Conservation (phyloP, 1,139 yeast species). For the Hansenula anomala region DNA sequence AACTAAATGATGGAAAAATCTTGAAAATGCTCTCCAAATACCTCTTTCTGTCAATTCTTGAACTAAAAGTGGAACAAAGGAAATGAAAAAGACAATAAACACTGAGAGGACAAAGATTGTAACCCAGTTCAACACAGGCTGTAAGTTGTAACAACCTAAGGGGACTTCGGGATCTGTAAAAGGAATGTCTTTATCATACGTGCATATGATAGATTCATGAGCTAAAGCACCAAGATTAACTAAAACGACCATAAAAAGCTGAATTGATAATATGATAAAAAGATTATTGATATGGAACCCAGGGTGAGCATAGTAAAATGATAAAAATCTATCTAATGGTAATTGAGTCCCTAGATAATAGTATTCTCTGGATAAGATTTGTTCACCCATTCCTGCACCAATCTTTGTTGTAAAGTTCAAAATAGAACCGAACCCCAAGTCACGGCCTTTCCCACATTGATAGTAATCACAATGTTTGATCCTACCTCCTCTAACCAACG, state of each 20-base stretch:
- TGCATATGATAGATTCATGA: conserved; percentile 56
- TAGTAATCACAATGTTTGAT: conserved; percentile 85
- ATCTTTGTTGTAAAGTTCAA: conserved; percentile 82
- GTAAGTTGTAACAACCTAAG: conserved; percentile 68
- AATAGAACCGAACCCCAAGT: conserved; percentile 81
- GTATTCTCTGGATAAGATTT: conserved; percentile 77
- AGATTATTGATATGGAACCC: conserved; percentile 85
- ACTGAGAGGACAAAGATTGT: conserved; percentile 76
- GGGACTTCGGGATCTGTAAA: conserved; percentile 61
- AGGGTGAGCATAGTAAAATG: conserved; percentile 89
- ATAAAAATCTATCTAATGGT: conserved; percentile 74
- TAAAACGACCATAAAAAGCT: conserved; percentile 62
- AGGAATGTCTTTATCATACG: conserved; percentile 47
- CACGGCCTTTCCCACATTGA: conserved; percentile 92
- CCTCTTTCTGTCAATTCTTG: conserved; percentile 85
- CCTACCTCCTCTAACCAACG: conserved; percentile 74
- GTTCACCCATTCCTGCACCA: conserved; percentile 97
- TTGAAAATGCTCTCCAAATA: conserved; percentile 49
- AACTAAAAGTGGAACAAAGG: conserved; percentile 72
- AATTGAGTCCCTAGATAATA: conserved; percentile 75
- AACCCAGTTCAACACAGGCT: conserved; percentile 78
- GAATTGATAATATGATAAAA: conserved; percentile 71
- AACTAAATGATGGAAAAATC: conserved; percentile 59
- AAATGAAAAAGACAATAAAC: conserved; percentile 76
- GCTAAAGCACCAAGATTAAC: conserved; percentile 64